A percentile compares a stretch with the other conserved stretches of the same genome.
Evolutionary conservation across 2,329 filamentous ascomycete species (phyloP).

Genomic region (Pseudocercospora crystallina): DNA sequence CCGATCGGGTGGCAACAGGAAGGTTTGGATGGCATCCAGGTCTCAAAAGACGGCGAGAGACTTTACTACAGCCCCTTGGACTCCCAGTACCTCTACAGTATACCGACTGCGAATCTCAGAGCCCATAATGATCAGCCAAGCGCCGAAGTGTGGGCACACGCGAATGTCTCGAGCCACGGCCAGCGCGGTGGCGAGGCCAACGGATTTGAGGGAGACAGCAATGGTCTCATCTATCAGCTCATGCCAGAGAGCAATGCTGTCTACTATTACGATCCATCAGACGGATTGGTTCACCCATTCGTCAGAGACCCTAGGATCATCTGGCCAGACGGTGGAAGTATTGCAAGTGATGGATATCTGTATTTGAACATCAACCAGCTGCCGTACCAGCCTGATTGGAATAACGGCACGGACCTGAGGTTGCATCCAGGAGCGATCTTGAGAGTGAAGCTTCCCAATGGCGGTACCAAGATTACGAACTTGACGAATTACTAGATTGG

Average conservation of each 20-base stretch:
- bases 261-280: slow-evolving; percentile 45
- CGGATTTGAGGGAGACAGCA: slow-evolving; percentile 46
- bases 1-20: slow-evolving; percentile 33
- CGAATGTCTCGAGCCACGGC: slow-evolving; percentile 49
- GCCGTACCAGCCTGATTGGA: slow-evolving; percentile 50
- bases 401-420: slow-evolving; percentile 46
- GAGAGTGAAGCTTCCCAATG: neutral
- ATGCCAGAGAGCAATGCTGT: slow-evolving; percentile 50
- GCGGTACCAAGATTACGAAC: neutral
- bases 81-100: slow-evolving; percentile 37
- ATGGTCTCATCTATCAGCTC: slow-evolving; percentile 48
- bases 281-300: slow-evolving; percentile 39
- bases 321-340: slow-evolving; percentile 45
- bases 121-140: slow-evolving; percentile 34
- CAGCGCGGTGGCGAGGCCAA: slow-evolving; percentile 48
- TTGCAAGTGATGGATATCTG: slow-evolving; percentile 47
- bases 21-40: slow-evolving; percentile 41
- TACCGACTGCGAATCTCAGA: slow-evolving; percentile 35
- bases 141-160: slow-evolving; percentile 43
- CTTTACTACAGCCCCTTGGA: slow-evolving; percentile 48
- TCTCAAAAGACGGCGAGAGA: slow-evolving; percentile 37
- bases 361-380: slow-evolving; percentile 54
- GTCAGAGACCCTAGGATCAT: slow-evolving; percentile 46
- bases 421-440: slow-evolving; percentile 10
- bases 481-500: neutral